Evolutionary conservation across 345 rosid species (phyloP).

Genomic region (Trapa bicornis): DNA sequence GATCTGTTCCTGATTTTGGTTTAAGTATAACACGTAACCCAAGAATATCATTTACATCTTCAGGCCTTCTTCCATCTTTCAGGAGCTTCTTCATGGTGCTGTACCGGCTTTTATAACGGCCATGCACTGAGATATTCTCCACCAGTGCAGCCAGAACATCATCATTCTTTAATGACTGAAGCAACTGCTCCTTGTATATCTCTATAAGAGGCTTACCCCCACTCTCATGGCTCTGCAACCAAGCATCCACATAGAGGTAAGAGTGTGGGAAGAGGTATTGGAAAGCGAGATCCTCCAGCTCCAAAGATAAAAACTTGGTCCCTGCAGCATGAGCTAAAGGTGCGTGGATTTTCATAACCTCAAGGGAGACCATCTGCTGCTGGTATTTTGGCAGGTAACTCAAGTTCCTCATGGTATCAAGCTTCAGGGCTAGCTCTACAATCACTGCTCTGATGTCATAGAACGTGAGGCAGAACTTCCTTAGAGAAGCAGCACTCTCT

Average conservation of each 20-base stretch:
- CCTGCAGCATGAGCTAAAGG: constrained; percentile 86
- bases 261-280: constrained; percentile 72
- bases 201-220: constrained; percentile 57
- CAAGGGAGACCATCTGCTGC: constrained; percentile 60
- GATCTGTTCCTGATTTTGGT: constrained; percentile 26
- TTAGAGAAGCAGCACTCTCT: constrained; percentile 56
- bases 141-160: constrained; percentile 35
- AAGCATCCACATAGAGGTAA: constrained; percentile 63
- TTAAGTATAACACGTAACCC: constrained; percentile 68
- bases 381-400: constrained; percentile 66
- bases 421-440: constrained; percentile 63
- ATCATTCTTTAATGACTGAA: constrained; percentile 44
- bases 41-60: constrained; percentile 74
- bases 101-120: constrained; percentile 73
- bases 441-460: constrained; percentile 83
- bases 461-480: constrained; percentile 78
- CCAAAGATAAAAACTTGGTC: constrained; percentile 47
- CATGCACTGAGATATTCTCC: constrained; percentile 52
- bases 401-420: constrained; percentile 79
- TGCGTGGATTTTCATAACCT: constrained; percentile 66
- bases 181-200: constrained; percentile 50
- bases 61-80: constrained; percentile 71
- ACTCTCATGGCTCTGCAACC: constrained; percentile 59
- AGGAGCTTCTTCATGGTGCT: constrained; percentile 96
- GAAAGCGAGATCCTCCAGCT: constrained; percentile 84